These are phyloP conservation scores for Colletotrichum caudatum DNA, from an alignment of 2,329 filamentous ascomycete species.

Conservation along the genomic window DNA sequence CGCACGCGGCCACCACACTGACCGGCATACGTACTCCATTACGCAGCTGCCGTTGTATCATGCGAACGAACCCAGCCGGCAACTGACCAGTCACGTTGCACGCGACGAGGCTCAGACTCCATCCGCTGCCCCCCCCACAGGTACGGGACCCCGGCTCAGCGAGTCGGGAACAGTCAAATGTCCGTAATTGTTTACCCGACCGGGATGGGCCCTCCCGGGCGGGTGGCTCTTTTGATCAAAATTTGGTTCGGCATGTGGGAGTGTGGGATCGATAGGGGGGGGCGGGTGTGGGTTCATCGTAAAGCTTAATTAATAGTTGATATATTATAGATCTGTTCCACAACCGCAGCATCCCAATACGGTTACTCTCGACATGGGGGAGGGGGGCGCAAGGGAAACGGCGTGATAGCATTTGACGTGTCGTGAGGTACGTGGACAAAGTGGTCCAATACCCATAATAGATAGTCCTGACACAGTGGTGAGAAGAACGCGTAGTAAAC, in stretches of 20 bases:
- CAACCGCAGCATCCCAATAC: neutral
- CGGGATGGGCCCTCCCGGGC: conserved; percentile 2
- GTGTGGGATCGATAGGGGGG: conserved; percentile 4
- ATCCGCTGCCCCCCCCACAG: conserved; percentile 4
- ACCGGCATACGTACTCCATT: neutral
- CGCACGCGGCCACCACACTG: neutral
- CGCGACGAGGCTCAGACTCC: conserved; percentile 12
- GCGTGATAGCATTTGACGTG: neutral
- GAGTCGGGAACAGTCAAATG: neutral
- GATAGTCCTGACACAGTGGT: too few relatives aligned
- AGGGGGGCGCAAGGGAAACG: conserved; percentile 22
- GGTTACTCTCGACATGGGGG: neutral
- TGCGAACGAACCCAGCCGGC: too few relatives aligned
- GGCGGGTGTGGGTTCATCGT: too few relatives aligned
- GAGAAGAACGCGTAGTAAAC: too few relatives aligned
- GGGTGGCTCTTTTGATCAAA: conserved; percentile 1
- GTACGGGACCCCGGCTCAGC: conserved; percentile 5
- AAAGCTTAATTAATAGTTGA: conserved; percentile 4
- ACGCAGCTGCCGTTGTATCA: neutral
- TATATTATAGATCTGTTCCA: conserved; percentile 10
- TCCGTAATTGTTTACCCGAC: neutral
- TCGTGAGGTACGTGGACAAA: too few relatives aligned
- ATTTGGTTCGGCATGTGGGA: conserved; percentile 32
- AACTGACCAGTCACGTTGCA: conserved; percentile 3
- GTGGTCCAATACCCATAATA: too few relatives aligned